Evolutionary conservation across 176 grass and related monocot genomes (phyloP).

Genomic region (Areca catechu): DNA sequence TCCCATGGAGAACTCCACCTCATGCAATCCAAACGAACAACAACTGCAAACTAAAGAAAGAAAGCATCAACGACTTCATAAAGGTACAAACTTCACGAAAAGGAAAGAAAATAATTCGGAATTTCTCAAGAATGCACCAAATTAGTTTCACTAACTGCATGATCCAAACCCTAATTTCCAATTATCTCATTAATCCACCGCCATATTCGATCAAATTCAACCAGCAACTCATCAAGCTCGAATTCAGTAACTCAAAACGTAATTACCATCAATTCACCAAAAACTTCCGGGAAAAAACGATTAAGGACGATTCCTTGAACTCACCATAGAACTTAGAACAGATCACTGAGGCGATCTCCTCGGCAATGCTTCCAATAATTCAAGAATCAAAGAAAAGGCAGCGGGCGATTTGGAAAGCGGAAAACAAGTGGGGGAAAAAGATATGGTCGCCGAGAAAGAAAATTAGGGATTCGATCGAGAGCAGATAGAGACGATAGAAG

Average conservation of each 20-base stretch:
- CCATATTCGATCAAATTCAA: neutral
- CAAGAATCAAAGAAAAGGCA: neutral
- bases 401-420: neutral
- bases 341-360: constrained; percentile 5
- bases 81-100: neutral
- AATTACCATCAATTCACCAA: neutral
- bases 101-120: neutral
- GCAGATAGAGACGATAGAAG: neutral
- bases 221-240: neutral
- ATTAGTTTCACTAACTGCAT: neutral
- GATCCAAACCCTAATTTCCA: constrained; percentile 8
- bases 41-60: neutral
- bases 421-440: neutral
- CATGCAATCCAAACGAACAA: constrained; percentile 34
- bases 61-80: neutral
- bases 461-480: constrained; percentile 21
- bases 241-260: neutral
- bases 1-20: constrained; percentile 56
- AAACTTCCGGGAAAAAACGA: neutral
- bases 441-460: neutral
- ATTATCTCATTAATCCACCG: neutral
- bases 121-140: neutral
- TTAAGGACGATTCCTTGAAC: too few relatives aligned
- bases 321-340: too few relatives aligned
- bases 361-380: constrained; percentile 2